Evolutionary conservation across 371 early-diverging fungal genomes (phyloP), one percentile per base, ranked within the genome.

Genomic region (Zopfochytrium polystomum): DNA sequence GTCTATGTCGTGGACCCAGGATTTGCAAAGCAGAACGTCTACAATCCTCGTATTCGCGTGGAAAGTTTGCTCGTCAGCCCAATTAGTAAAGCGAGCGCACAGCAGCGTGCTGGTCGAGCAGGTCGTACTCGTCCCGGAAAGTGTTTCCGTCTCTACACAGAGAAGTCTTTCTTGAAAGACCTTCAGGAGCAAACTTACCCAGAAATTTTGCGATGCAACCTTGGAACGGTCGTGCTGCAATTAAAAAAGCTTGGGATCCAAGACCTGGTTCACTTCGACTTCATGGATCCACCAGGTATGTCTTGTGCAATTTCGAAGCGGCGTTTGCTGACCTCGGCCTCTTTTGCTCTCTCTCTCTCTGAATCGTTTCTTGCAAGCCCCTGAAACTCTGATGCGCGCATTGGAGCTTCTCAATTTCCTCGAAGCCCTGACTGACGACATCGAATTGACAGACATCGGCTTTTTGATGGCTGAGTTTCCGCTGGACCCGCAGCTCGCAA

Each of bases 381-480:
- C 38, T 7, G 87, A 90, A 63, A 94, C 95, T 11, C 77, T 97
- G 56, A 80, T 95, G 52, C 89, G 92, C n/a, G 93, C 98, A 0
- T 74, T 98, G 68, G 95, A 95, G 69, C 85, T 87, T 46, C 80
- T 99, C 33, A 93, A 88, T 74, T 90, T 92, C 51, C 81, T 99
- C 1, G 92, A 93, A 15, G 98, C 98, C 0, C 70, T 99, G 58
- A 96, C 98, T 64, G 85, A 86, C 51, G 96, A 96, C 70, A 96
- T 96, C 4, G 66, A 95, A 35, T 72, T 98, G 66, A 96, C 96
- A 7, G 85, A 89, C 27, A 73, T 95, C n/a, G 96, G 96, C 0
- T 72, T 87, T 29, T 93, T 92, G 71, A 96, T 98, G 98, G 95
- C 98, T 2, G 96, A 96, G 58, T 95, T 98, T 71, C 98, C 98